Conservation (phyloP, 768 basidiomycete genomes). For the Suillus cothurnatus region DNA sequence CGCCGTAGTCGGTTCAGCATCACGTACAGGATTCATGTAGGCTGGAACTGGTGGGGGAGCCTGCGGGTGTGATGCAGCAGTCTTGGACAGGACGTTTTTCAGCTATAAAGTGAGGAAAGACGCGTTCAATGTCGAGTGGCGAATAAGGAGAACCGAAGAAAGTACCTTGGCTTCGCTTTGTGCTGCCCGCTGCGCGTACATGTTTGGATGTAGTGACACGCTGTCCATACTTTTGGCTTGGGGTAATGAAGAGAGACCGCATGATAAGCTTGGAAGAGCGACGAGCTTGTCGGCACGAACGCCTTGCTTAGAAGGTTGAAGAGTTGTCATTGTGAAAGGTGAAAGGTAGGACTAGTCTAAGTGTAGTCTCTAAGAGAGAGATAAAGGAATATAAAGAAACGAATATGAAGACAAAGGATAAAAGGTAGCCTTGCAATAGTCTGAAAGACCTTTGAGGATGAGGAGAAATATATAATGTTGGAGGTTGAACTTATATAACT, state of each 20-base stretch:
- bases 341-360: constrained; percentile 15
- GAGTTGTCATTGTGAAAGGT: constrained; percentile 38
- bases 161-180: constrained; percentile 78
- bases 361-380: constrained; percentile 8
- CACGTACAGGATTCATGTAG: constrained; percentile 42
- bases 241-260: constrained; percentile 66
- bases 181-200: constrained; percentile 67
- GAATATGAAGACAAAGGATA: constrained; percentile 8
- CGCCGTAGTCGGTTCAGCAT: background rate
- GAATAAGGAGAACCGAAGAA: constrained; percentile 3
- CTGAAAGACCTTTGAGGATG: constrained; percentile 12
- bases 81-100: constrained; percentile 64
- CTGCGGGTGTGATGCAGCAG: constrained; percentile 37
- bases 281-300: constrained; percentile 54
- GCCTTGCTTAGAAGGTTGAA: constrained; percentile 35
- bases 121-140: constrained; percentile 10
- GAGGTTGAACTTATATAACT: constrained; percentile 24
- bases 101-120: constrained; percentile 41
- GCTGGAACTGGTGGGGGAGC: constrained; percentile 33
- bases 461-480: constrained; percentile 17
- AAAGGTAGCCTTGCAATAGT: background rate
- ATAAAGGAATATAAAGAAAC: constrained; percentile 19
- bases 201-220: constrained; percentile 66
- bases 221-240: constrained; percentile 70
- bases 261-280: constrained; percentile 73